These are phyloP conservation scores for Golubevia sp. DNA, from an alignment of 1,284 basidiomycete genomes.

Conservation along the genomic window DNA sequence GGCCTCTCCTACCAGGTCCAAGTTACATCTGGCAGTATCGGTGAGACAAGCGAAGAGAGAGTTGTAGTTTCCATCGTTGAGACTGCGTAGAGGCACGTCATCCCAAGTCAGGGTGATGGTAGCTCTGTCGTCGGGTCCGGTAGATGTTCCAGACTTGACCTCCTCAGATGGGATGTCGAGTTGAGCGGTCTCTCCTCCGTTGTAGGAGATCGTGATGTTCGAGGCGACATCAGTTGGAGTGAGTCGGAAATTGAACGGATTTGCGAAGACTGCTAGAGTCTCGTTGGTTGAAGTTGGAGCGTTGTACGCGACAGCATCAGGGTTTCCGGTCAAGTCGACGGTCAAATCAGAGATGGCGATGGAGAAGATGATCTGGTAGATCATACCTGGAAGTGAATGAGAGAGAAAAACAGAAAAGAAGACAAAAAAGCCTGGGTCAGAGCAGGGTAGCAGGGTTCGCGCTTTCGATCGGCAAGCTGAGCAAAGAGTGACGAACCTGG, in stretches of 20 bases:
- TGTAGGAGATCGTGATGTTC: conserved; percentile 32
- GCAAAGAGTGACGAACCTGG: too few species aligned
- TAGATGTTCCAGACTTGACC: conserved; percentile 34
- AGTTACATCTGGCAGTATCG: conserved; percentile 25
- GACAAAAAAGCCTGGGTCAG: too few species aligned
- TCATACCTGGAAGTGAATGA: conserved; percentile 46
- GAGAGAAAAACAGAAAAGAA: too few species aligned
- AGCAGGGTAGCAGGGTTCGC: too few species aligned
- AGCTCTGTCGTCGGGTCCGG: conserved; percentile 38
- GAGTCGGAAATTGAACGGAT: conserved; percentile 53
- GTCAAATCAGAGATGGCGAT: conserved; percentile 51
- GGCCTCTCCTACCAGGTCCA: conserved; percentile 36
- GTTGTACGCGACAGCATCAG: too few species aligned
- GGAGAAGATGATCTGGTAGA: conserved; percentile 52
- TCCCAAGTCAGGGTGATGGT: conserved; percentile 26
- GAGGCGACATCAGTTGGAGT: conserved; percentile 33
- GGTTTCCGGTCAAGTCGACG: conserved; percentile 21
- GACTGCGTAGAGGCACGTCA: conserved; percentile 25
- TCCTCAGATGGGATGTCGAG: conserved; percentile 22
- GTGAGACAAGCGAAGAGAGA: conserved; percentile 41
- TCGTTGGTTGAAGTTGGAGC: conserved; percentile 23
- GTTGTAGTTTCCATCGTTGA: conserved; percentile 36
- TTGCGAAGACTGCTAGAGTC: conserved; percentile 51
- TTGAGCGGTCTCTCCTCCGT: conserved; percentile 32
- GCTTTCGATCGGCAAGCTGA: too few species aligned